These are phyloP conservation scores for Caryopteris hybrid DNA, from an alignment of 305 asterid species.

Conservation along the genomic window DNA sequence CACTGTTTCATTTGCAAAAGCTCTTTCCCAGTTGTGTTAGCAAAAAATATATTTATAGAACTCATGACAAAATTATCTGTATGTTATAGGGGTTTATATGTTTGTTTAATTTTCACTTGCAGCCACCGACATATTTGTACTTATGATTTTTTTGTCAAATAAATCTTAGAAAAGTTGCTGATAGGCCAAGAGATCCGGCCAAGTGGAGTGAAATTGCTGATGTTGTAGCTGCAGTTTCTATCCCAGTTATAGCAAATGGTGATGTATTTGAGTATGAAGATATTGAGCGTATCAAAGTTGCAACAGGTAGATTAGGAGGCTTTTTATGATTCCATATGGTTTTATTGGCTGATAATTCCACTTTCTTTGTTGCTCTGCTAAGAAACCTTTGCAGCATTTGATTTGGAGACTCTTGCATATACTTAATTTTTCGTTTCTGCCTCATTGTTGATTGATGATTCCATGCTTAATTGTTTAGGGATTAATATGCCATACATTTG, in stretches of 20 bases:
- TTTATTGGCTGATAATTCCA: background rate
- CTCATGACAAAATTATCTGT: background rate
- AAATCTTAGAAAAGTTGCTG: conserved; percentile 66
- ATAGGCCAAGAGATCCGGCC: conserved; percentile 96
- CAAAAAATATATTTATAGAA: background rate
- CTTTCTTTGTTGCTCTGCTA: background rate
- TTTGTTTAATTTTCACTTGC: background rate
- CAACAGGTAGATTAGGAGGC: conserved; percentile 52
- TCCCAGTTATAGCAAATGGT: conserved; percentile 92
- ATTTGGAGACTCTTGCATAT: background rate
- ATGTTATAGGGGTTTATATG: background rate
- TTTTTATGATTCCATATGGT: no score
- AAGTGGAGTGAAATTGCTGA: conserved; percentile 88
- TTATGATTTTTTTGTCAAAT: conserved; percentile 4
- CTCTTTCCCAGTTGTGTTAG: background rate
- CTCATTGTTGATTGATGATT: background rate
- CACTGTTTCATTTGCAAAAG: conserved; percentile 7
- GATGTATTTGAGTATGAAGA: conserved; percentile 86
- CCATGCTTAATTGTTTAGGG: background rate
- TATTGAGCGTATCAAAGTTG: conserved; percentile 59
- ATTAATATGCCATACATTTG: background rate
- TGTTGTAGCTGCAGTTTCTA: conserved; percentile 76
- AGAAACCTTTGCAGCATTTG: background rate
- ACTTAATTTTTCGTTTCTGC: background rate
- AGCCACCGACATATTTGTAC: background rate